Evolutionary conservation across 2,329 filamentous ascomycete genomes (phyloP).

Genomic region (Pyrenochaeta sp.): DNA sequence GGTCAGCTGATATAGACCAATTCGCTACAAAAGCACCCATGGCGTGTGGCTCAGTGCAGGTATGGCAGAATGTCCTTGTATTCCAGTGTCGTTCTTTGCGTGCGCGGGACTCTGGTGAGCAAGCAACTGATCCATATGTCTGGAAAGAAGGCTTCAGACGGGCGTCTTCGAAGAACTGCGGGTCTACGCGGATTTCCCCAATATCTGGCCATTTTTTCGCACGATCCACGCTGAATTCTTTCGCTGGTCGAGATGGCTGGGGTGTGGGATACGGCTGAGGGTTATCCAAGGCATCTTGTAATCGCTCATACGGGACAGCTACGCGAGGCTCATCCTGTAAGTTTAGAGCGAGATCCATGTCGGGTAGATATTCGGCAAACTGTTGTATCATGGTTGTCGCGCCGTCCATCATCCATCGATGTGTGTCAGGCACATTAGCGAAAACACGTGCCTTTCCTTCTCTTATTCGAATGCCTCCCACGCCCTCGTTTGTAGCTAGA

Average conservation of each 20-base stretch:
- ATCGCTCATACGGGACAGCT: slow-evolving; percentile 57
- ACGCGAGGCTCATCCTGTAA: slow-evolving; percentile 68
- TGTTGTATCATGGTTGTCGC: slow-evolving; percentile 60
- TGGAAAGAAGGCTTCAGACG: slow-evolving; percentile 52
- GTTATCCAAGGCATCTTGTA: slow-evolving; percentile 37
- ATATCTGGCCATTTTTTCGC: slow-evolving; percentile 48
- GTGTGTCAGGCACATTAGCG: slow-evolving; percentile 60
- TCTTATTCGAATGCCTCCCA: slow-evolving; percentile 65
- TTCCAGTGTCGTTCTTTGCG: slow-evolving; percentile 70
- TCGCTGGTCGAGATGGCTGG: slow-evolving; percentile 27
- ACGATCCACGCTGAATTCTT: slow-evolving; percentile 51
- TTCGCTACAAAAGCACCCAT: slow-evolving; percentile 71
- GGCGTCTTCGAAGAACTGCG: slow-evolving; percentile 41
- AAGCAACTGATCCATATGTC: slow-evolving; percentile 60
- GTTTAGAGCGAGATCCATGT: slow-evolving; percentile 71
- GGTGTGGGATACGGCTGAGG: slow-evolving; percentile 32
- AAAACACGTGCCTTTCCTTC: slow-evolving; percentile 56
- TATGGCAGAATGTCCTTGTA: slow-evolving; percentile 68
- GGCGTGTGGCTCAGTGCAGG: slow-evolving; percentile 71
- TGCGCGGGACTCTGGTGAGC: slow-evolving; percentile 68
- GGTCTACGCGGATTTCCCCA: slow-evolving; percentile 34
- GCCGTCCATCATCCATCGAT: slow-evolving; percentile 67
- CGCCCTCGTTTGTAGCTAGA: slow-evolving; percentile 62
- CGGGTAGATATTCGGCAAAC: slow-evolving; percentile 63
- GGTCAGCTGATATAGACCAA: slow-evolving; percentile 71